A percentile compares a stretch with the other conserved stretches of the same genome.
phyloP scores from a whole-genome alignment of 163 green algal species.

The Volvox carteri region DNA sequence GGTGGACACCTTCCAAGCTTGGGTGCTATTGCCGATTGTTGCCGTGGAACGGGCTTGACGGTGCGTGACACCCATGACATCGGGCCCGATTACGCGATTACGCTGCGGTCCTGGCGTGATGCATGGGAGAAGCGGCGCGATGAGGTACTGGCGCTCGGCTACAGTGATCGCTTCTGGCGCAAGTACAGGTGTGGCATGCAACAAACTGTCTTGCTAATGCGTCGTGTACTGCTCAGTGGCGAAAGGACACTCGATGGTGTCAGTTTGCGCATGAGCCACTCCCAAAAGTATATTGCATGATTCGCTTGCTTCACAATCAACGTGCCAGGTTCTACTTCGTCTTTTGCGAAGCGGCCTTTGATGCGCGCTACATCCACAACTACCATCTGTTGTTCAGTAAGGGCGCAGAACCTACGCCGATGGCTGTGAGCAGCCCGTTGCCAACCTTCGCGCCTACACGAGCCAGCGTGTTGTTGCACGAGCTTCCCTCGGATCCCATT shows the following conservation, averaged over 20 bases:
- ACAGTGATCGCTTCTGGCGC: slow-evolving; percentile 87
- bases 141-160: slow-evolving; percentile 77
- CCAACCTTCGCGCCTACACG: neutral
- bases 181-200: slow-evolving; percentile 85
- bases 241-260: no score
- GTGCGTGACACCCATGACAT: slow-evolving; percentile 85
- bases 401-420: neutral
- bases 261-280: no score
- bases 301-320: no score
- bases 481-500: slow-evolving; percentile 68
- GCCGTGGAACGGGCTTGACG: slow-evolving; percentile 75
- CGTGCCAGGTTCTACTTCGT: slow-evolving; percentile 91
- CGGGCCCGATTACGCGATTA: slow-evolving; percentile 92
- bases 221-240: no score
- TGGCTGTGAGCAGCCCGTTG: no score
- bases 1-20: slow-evolving; percentile 86
- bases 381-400: slow-evolving; percentile 87
- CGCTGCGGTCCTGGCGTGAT: slow-evolving; percentile 87
- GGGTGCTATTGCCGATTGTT: slow-evolving; percentile 83
- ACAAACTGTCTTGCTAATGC: no score
- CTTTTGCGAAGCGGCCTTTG: slow-evolving; percentile 95
- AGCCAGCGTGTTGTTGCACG: slow-evolving; percentile 33
- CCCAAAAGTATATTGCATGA: no score
- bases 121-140: slow-evolving; percentile 65
- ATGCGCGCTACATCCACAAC: slow-evolving; percentile 92